Conservation (phyloP, 352 stramenopile genomes). For the Globisporangium rhizosaccharum region DNA sequence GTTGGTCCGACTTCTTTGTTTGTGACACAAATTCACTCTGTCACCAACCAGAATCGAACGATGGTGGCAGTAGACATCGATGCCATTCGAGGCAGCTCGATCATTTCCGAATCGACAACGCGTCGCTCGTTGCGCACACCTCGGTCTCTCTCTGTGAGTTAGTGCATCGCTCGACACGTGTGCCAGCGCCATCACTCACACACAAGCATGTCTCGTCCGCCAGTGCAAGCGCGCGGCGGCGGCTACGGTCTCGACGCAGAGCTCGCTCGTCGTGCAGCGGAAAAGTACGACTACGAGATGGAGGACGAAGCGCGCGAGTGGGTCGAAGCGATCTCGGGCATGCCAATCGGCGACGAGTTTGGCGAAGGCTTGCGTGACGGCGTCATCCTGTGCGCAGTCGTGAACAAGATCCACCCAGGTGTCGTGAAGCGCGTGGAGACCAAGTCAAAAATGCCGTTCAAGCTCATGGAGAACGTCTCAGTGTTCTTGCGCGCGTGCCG, state of each 20-base stretch:
- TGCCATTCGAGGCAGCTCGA: background rate
- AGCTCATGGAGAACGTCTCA: slow-evolving; percentile 91
- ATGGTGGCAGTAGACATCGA: background rate
- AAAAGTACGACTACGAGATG: slow-evolving; percentile 87
- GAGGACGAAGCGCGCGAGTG: slow-evolving; percentile 81
- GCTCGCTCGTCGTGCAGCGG: slow-evolving; percentile 75
- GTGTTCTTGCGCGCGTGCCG: slow-evolving; percentile 80
- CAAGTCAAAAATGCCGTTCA: slow-evolving; percentile 89
- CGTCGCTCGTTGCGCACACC: background rate
- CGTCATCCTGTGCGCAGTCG: slow-evolving; percentile 76
- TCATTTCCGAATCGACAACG: background rate
- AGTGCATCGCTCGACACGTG: background rate
- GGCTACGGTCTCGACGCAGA: slow-evolving; percentile 89
- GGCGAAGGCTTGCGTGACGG: slow-evolving; percentile 72
- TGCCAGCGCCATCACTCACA: background rate
- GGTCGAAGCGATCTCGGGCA: slow-evolving; percentile 77
- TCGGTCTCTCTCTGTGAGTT: background rate
- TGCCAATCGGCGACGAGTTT: slow-evolving; percentile 78
- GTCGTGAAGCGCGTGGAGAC: slow-evolving; percentile 68
- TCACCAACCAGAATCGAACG: background rate
- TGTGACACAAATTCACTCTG: too few species aligned
- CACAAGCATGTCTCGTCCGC: slow-evolving; percentile 10
- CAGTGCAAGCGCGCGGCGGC: slow-evolving; percentile 61
- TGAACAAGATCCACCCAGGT: slow-evolving; percentile 74
- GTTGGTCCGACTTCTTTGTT: too few species aligned